phyloP scores from a whole-genome alignment of 129 eudicot genomes.

The Smallanthus sonchifolius region DNA sequence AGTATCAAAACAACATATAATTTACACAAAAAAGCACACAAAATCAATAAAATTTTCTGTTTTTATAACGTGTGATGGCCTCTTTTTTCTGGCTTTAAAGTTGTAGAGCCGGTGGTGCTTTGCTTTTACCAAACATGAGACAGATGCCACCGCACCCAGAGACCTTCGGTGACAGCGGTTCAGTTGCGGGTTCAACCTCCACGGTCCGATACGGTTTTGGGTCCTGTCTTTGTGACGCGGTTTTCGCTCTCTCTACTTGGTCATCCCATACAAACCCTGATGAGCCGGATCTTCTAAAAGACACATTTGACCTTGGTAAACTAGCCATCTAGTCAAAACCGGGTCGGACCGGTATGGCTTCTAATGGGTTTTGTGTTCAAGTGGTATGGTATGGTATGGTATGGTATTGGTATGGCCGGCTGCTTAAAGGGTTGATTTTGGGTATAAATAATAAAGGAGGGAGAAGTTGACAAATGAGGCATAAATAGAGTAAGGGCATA shows the following conservation, averaged over 20 bases:
- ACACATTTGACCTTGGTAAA: constrained; percentile 61
- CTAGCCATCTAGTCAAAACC: constrained; percentile 38
- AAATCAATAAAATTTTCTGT: background rate
- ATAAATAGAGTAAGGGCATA: constrained; percentile 24
- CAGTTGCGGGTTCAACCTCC: constrained; percentile 46
- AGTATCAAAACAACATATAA: too few species aligned
- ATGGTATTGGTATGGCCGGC: too few species aligned
- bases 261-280: constrained; percentile 74
- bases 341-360: background rate
- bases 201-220: constrained; percentile 37
- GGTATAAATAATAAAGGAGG: constrained; percentile 6
- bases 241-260: constrained; percentile 15
- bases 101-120: background rate
- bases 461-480: constrained; percentile 32
- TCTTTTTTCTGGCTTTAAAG: background rate
- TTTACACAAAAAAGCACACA: too few species aligned
- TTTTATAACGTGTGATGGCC: background rate
- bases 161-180: constrained; percentile 75
- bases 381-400: too few species aligned
- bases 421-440: background rate
- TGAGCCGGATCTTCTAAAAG: constrained; percentile 73
- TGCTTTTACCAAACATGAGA: constrained; percentile 37
- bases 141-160: constrained; percentile 58
- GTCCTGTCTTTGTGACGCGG: background rate
- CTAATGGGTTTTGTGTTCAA: background rate